A percentile compares a stretch with the other conserved stretches of the same genome.
These are phyloP conservation scores for Monilinia aucupariae DNA, from an alignment of 2,329 filamentous ascomycete genomes.

Conservation along the genomic window DNA sequence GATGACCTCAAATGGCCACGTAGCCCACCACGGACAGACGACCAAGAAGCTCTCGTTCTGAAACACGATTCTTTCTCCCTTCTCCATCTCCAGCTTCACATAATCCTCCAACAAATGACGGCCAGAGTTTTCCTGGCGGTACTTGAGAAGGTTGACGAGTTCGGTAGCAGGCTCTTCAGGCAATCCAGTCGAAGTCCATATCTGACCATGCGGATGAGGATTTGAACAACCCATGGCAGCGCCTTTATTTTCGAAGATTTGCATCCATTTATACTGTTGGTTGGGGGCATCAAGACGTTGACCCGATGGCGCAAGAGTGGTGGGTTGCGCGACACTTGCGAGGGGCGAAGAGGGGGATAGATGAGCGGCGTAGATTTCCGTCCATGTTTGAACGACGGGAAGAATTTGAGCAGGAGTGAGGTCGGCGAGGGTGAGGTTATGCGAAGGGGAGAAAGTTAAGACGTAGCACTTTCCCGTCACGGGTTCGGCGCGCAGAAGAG, in stretches of 20 bases:
- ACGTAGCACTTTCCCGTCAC: slow-evolving; percentile 97
- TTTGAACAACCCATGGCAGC: slow-evolving; percentile 98
- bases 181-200: slow-evolving; percentile 88
- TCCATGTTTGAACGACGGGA: slow-evolving; percentile 85
- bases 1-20: slow-evolving; percentile 96
- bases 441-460: slow-evolving; percentile 84
- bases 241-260: slow-evolving; percentile 99
- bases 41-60: slow-evolving; percentile 81
- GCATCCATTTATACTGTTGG: slow-evolving; percentile 90
- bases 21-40: slow-evolving; percentile 94
- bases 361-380: slow-evolving; percentile 78
- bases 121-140: slow-evolving; percentile 65
- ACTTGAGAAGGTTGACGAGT: slow-evolving; percentile 70
- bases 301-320: slow-evolving; percentile 38
- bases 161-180: slow-evolving; percentile 86
- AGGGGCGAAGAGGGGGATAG: slow-evolving; percentile 66
- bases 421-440: slow-evolving; percentile 89
- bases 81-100: slow-evolving; percentile 72
- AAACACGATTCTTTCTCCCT: slow-evolving; percentile 80
- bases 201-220: slow-evolving; percentile 92
- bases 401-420: slow-evolving; percentile 72
- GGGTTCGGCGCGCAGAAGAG: slow-evolving; percentile 74
- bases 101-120: slow-evolving; percentile 76
- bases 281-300: slow-evolving; percentile 50
- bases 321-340: slow-evolving; percentile 40